Base-by-base conservation (phyloP, 148 eudicot species). In the Heliamphora exappendiculata region DNA sequence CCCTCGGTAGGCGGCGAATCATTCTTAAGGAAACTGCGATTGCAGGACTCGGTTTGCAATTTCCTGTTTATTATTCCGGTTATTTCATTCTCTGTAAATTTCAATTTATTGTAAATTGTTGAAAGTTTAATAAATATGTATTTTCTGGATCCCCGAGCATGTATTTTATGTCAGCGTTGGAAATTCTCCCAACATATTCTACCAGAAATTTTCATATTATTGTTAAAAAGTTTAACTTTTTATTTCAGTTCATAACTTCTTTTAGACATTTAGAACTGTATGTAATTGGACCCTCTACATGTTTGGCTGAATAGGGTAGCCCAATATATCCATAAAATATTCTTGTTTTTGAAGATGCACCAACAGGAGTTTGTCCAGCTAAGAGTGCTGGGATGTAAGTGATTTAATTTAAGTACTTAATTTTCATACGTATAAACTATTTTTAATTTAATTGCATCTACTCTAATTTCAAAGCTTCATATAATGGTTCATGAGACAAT, bases 301-400 rank as follows among this genome's bases (percentile, higher is more conserved):
- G 26, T 57, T 37, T 81, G 37, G 51, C 50, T 83, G 78, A 78
- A 80, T 88, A 94, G 97, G 97, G 92, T 59, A 96, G 89, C 80
- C 87, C 91, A 9, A 74, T 92, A 44, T 91, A 92, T 81, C 86
- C 96, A 28, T 60, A 80, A 42, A 87, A 75, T 59, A 80, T 87
- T 75, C 92, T 94, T 83, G 96, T 94, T 59, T 94, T 94, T 77
- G 97, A 94, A 86, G 98, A 94, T 82, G 97, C 98, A 50, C 98
- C 98, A 24, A 71, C 91, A 44, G 98, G 97, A 64, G 96, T 89
- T 57, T 84, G 82, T 76, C 97, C 94, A 81, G 99, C 93, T 60
- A 95, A 93, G 84, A 91, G 87, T 85, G 99, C 99, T 79, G 96
- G 93, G 74, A 92, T 92, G 99, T 95, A 84, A 91, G 97, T 87